phyloP scores from a whole-genome alignment of 768 basidiomycete genomes.

The Rhizopogon rudus region DNA sequence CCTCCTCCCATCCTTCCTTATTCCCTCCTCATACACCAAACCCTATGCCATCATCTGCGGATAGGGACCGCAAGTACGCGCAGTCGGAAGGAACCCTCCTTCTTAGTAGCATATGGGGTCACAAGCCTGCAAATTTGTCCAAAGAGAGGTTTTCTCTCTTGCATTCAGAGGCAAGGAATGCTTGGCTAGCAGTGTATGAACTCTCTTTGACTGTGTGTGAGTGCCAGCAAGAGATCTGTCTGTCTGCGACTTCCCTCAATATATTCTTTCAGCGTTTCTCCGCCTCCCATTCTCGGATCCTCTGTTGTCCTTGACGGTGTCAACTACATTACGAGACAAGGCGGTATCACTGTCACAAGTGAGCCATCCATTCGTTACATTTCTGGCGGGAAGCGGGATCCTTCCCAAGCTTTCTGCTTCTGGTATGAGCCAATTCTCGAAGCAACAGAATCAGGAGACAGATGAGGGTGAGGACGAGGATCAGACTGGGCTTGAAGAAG shows the following conservation, averaged over 20 bases:
- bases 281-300: slow-evolving; percentile 67
- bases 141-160: slow-evolving; percentile 59
- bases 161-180: slow-evolving; percentile 53
- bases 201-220: slow-evolving; percentile 76
- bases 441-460: slow-evolving; percentile 2
- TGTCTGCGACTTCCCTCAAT: not conserved
- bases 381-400: slow-evolving; percentile 13
- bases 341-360: slow-evolving; percentile 45
- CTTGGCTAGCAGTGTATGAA: slow-evolving; percentile 80
- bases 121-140: slow-evolving; percentile 38
- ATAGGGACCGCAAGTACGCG: slow-evolving; percentile 72
- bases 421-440: not conserved
- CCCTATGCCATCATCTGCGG: slow-evolving; percentile 71
- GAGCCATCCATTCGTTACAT: slow-evolving; percentile 27
- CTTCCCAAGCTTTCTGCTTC: slow-evolving; percentile 10
- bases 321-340: slow-evolving; percentile 84
- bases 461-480: slow-evolving; percentile 32
- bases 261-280: slow-evolving; percentile 55
- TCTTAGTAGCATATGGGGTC: slow-evolving; percentile 72
- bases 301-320: slow-evolving; percentile 77
- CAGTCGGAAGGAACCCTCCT: slow-evolving; percentile 74
- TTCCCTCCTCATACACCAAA: slow-evolving; percentile 82
- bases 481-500: slow-evolving; percentile 55
- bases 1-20: slow-evolving; percentile 53
- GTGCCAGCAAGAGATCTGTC: slow-evolving; percentile 23